These are phyloP conservation scores for Cyclotella sp. DNA, from an alignment of 108 stramenopile genomes.

Conservation along the genomic window DNA sequence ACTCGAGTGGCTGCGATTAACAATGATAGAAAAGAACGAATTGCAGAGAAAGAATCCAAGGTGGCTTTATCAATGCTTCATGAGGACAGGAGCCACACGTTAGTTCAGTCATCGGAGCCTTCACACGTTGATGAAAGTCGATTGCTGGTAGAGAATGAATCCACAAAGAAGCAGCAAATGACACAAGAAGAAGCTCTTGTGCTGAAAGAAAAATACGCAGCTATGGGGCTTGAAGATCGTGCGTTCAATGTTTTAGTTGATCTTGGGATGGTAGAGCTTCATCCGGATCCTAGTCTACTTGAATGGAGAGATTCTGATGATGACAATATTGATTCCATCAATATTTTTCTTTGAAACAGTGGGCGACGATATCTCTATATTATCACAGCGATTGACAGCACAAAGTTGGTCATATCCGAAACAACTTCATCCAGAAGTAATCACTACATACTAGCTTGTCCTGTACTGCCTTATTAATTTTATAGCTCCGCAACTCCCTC, in stretches of 20 bases:
- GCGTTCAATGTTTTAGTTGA: slow-evolving; percentile 62
- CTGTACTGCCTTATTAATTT: neutral
- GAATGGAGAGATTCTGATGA: slow-evolving; percentile 23
- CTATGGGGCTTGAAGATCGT: slow-evolving; percentile 56
- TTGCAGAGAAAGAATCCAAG: slow-evolving; percentile 3
- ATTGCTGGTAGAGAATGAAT: neutral
- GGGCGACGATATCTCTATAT: neutral
- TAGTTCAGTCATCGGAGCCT: slow-evolving; percentile 13
- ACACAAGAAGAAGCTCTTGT: slow-evolving; percentile 54
- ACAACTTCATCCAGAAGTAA: neutral
- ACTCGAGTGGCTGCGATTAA: neutral
- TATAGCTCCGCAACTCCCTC: slow-evolving; percentile 35
- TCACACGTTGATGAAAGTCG: slow-evolving; percentile 11
- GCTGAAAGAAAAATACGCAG: slow-evolving; percentile 56
- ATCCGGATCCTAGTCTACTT: slow-evolving; percentile 19
- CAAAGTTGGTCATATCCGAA: neutral
- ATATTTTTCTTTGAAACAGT: slow-evolving; percentile 7
- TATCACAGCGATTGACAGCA: neutral
- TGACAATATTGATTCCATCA: slow-evolving; percentile 21
- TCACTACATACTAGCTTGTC: neutral
- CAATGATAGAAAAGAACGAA: slow-evolving; percentile 16
- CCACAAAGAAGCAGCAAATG: slow-evolving; percentile 39
- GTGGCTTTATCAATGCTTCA: neutral
- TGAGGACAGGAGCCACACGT: slow-evolving; percentile 1
- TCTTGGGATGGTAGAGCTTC: slow-evolving; percentile 56